Evolutionary conservation across 345 rosid species (phyloP).

Genomic region (Arabis hirsuta): DNA sequence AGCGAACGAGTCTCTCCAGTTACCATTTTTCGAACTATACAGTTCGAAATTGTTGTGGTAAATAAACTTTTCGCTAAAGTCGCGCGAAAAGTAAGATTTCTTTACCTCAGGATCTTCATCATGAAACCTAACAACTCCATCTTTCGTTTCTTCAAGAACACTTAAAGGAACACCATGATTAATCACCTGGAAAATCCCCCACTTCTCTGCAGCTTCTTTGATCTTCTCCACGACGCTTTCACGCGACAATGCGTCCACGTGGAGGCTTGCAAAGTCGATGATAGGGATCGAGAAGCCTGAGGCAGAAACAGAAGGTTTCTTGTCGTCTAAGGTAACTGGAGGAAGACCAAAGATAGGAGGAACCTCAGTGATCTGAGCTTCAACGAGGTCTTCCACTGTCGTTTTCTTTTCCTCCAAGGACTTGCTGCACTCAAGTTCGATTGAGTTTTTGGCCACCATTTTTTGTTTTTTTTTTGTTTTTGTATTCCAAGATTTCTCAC

Average conservation of each 20-base stretch:
- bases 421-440: constrained; percentile 22
- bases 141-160: constrained; percentile 42
- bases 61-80: constrained; percentile 32
- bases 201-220: constrained; percentile 43
- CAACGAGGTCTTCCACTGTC: constrained; percentile 17
- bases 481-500: not conserved
- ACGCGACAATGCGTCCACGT: constrained; percentile 1
- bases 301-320: constrained; percentile 3
- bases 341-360: constrained; percentile 45
- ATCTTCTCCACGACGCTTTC: constrained; percentile 36
- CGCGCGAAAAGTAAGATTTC: constrained; percentile 46
- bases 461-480: not conserved
- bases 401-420: not conserved
- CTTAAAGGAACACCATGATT: constrained; percentile 54
- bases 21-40: constrained; percentile 38
- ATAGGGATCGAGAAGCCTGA: constrained; percentile 40
- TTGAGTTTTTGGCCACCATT: constrained; percentile 15
- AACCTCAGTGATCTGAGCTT: constrained; percentile 39
- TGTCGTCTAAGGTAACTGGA: not conserved
- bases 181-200: constrained; percentile 59
- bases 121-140: constrained; percentile 48
- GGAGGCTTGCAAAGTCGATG: constrained; percentile 46
- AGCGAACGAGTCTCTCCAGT: constrained; percentile 56
- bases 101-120: constrained; percentile 49
- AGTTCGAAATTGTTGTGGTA: constrained; percentile 53